Conservation (phyloP, 768 basidiomycete species). For the Xanthoconium stramineum region DNA sequence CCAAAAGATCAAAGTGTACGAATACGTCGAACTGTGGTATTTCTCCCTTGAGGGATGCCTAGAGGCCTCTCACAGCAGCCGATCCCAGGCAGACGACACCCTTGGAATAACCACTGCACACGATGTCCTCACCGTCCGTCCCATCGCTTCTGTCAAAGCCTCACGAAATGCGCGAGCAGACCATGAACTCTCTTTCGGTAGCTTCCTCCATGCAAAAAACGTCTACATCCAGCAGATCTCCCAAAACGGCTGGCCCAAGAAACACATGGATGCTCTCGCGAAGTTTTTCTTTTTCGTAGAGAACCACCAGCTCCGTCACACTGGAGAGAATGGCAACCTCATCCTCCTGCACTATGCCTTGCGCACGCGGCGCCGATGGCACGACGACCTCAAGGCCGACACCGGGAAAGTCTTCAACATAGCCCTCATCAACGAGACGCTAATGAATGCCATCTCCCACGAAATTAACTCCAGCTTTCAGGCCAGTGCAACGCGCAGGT, state of each 20-base stretch:
- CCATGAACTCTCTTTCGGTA: conserved; percentile 15
- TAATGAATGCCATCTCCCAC: neutral
- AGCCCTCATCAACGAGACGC: neutral
- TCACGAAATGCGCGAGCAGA: conserved; percentile 10
- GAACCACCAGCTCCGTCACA: neutral
- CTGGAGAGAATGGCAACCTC: neutral
- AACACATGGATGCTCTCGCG: neutral
- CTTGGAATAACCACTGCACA: conserved; percentile 9
- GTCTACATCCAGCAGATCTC: neutral
- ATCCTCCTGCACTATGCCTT: neutral
- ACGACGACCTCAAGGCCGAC: neutral
- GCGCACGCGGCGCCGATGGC: neutral
- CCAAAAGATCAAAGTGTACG: neutral
- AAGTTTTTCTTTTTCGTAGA: conserved; percentile 9
- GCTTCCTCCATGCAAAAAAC: conserved; percentile 19
- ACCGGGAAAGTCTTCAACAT: neutral
- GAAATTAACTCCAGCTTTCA: neutral
- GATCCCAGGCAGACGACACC: neutral
- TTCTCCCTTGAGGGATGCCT: neutral
- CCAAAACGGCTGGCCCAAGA: neutral
- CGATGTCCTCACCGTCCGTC: conserved; percentile 7
- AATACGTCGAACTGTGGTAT: conserved; percentile 11
- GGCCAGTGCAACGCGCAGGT: too few relatives aligned
- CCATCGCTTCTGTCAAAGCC: conserved; percentile 12
- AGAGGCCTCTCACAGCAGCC: neutral